These are phyloP conservation scores for Fusarium napiforme DNA, from an alignment of 2,329 filamentous ascomycete species.

Conservation along the genomic window DNA sequence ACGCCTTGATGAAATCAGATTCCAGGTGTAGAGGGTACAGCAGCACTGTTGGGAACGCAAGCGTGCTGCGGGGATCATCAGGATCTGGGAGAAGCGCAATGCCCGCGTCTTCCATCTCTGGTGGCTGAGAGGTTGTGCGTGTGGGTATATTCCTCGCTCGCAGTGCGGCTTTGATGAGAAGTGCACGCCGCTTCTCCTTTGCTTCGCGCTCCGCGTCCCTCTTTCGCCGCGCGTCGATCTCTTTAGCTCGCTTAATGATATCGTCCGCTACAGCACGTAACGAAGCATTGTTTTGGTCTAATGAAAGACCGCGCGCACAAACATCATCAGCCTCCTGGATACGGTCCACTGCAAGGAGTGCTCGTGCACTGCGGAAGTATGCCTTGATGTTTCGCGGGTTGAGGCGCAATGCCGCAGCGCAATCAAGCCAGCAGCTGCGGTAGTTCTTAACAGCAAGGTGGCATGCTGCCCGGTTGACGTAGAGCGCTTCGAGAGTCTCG, in stretches of 20 bases:
- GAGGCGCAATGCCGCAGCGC: conserved; percentile 79
- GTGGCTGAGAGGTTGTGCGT: conserved; percentile 74
- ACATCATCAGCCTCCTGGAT: conserved; percentile 84
- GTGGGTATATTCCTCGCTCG: conserved; percentile 75
- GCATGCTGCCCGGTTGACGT: conserved; percentile 89
- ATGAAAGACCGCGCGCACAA: conserved; percentile 75
- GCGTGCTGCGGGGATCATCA: conserved; percentile 74
- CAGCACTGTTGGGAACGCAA: conserved; percentile 83
- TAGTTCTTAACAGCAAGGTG: conserved; percentile 91
- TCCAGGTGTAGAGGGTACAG: conserved; percentile 86
- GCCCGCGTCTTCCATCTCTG: conserved; percentile 87
- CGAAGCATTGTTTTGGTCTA: conserved; percentile 77
- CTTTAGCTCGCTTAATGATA: conserved; percentile 68
- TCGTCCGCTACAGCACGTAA: conserved; percentile 71
- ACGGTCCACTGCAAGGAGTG: conserved; percentile 82
- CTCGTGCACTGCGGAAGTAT: conserved; percentile 84
- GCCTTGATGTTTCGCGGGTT: conserved; percentile 89
- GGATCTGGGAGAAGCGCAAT: conserved; percentile 78
- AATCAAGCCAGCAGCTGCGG: conserved; percentile 86
- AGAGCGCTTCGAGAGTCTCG: conserved; percentile 77
- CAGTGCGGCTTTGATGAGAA: conserved; percentile 73
- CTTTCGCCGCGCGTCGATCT: conserved; percentile 64
- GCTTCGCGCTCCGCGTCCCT: conserved; percentile 66
- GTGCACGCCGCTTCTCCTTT: conserved; percentile 65
- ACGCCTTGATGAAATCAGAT: conserved; percentile 90